Evolutionary conservation across 352 stramenopile species (phyloP), one percentile per base, ranked within the genome.

Genomic region (Achlya hypogyna): DNA sequence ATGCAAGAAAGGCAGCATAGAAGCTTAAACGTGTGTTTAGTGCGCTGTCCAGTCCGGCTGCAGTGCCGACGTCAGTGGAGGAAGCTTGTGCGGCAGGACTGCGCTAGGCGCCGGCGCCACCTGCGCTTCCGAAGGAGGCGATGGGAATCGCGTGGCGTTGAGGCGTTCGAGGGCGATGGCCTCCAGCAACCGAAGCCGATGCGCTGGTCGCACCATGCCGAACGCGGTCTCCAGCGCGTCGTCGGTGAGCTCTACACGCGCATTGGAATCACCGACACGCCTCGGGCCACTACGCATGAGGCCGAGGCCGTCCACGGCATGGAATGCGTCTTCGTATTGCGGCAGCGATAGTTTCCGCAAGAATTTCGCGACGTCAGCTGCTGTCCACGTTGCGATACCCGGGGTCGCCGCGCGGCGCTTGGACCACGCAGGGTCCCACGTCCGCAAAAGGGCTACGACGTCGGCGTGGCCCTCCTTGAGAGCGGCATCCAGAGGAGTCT

Each of bases 361-460:
- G 32, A 67, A 67, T 10, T 54, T 34, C 6, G 40, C 60, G 6
- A 67, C 60, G 16, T 67, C 28, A 6, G 60, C 40, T 60, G 40
- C n/a, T 31, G 60, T 42, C 60, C 60, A 67, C 18, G 42, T 58
- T 10, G 49, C 25, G 10, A 56, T 31, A 10, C 35, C 31, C n/a
- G 60, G 27, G 16, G 60, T n/a, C 5, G 51, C 10, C n/a, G 14
- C 10, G 8, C 42, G n/a, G 10, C 22, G 60, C 3, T 2, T 58
- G 4, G 60, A 67, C 60, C 60, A 67, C 29, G 20, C 20, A 12
- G 60, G 60, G 25, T 67, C 60, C 60, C 60, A 67, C 1, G 32
- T 18, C 5, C 60, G 60, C 14, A 67, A 45, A 28, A 67, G 60
- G 23, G 40, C 18, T 4, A 67, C 60, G 12, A 58, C 23, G 8